A percentile compares a stretch with the other conserved stretches of the same genome.
These are phyloP conservation scores for Curvularia sp. DNA, from an alignment of 2,329 filamentous ascomycete genomes.

Conservation along the genomic window DNA sequence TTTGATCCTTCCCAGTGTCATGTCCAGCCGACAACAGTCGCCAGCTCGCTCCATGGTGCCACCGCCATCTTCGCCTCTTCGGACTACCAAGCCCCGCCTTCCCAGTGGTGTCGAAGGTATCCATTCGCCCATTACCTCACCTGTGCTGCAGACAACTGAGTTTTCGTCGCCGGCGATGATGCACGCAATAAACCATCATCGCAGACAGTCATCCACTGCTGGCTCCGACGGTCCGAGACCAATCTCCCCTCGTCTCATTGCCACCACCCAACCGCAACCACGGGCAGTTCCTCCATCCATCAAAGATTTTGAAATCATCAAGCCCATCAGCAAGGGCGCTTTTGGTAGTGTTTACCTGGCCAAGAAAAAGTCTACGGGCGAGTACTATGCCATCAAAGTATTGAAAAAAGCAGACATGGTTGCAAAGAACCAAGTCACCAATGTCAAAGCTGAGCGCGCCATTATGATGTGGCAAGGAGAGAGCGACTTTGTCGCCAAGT, in stretches of 20 bases:
- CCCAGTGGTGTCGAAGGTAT: conserved; percentile 68
- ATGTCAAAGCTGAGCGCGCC: conserved; percentile 96
- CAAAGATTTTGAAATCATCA: conserved; percentile 99
- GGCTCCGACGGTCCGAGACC: conserved; percentile 74
- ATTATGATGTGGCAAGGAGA: conserved; percentile 99
- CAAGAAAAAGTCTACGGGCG: conserved; percentile 97
- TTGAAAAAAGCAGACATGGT: conserved; percentile 99
- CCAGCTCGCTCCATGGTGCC: conserved; percentile 74
- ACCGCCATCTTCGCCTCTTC: conserved; percentile 81
- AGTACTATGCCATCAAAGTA: conserved; percentile 99
- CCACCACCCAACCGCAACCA: conserved; percentile 80
- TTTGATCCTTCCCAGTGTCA: conserved; percentile 78
- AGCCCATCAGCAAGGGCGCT: conserved; percentile 97
- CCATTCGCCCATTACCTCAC: conserved; percentile 87
- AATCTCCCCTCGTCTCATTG: conserved; percentile 80
- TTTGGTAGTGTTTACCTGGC: conserved; percentile 98
- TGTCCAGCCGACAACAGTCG: conserved; percentile 85
- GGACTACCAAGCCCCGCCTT: conserved; percentile 81
- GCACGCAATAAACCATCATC: conserved; percentile 70
- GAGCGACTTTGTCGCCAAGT: conserved; percentile 97
- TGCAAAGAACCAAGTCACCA: conserved; percentile 98
- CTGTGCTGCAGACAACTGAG: conserved; percentile 82
- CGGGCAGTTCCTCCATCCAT: conserved; percentile 93
- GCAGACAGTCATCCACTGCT: conserved; percentile 88
- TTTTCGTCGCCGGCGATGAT: conserved; percentile 74